These are phyloP conservation scores for Naegleria gruberi DNA, from an alignment of 208 protist genomes.

Conservation along the genomic window DNA sequence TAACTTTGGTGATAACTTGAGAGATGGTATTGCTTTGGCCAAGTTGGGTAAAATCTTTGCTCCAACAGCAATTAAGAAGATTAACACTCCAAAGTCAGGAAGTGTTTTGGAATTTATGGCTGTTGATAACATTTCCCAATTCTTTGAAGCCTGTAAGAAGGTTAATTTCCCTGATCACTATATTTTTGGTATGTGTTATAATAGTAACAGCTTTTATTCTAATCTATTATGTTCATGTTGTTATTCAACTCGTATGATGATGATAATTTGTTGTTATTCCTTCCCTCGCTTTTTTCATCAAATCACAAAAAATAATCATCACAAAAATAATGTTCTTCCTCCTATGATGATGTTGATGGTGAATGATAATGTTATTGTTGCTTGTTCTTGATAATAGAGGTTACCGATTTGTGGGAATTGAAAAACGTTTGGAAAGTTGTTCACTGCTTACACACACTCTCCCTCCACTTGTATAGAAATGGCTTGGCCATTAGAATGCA, in stretches of 20 bases:
- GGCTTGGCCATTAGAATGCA: background rate
- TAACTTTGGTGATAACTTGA: background rate
- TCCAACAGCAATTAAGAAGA: background rate
- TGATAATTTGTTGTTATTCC: too few species aligned
- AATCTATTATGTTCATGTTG: background rate
- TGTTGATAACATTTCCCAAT: background rate
- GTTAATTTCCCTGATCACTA: constrained; percentile 7
- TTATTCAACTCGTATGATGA: too few species aligned
- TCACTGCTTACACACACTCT: background rate
- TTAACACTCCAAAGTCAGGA: background rate
- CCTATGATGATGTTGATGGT: too few species aligned
- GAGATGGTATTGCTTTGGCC: background rate
- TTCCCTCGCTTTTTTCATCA: too few species aligned
- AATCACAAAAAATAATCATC: too few species aligned
- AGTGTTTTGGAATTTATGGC: constrained; percentile 16
- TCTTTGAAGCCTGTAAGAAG: background rate
- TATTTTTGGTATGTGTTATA: background rate
- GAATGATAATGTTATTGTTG: too few species aligned
- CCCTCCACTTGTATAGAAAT: background rate
- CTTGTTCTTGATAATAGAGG: too few species aligned
- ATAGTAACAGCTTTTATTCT: background rate
- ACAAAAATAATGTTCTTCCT: background rate
- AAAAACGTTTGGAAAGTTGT: constrained; percentile 20
- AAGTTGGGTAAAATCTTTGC: constrained; percentile 7
- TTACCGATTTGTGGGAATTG: constrained; percentile 8